These are phyloP conservation scores for Agaricus bisporus DNA, from an alignment of 768 basidiomycete genomes.

Conservation along the genomic window DNA sequence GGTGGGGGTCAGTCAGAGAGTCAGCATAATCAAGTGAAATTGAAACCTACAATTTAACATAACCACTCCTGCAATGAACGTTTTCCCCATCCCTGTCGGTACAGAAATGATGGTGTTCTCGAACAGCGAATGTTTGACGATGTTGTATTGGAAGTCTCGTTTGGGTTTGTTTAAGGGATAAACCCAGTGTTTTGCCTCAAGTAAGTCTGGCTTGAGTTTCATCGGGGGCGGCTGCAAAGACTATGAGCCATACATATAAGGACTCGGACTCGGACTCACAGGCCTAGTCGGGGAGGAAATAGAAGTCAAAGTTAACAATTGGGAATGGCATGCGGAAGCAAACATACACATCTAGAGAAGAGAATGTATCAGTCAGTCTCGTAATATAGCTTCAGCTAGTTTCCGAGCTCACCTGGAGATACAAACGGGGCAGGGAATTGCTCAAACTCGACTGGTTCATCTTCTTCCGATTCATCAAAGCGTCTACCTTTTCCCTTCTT, in stretches of 20 bases:
- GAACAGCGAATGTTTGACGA: constrained; percentile 77
- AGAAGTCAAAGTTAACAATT: background rate
- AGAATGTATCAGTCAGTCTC: background rate
- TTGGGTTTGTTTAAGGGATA: constrained; percentile 86
- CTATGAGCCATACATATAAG: constrained; percentile 23
- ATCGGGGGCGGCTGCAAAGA: constrained; percentile 60
- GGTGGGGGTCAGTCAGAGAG: constrained; percentile 5
- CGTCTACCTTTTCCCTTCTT: constrained; percentile 39
- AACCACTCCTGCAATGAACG: constrained; percentile 93
- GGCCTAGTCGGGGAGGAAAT: background rate
- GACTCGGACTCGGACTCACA: background rate
- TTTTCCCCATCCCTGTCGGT: constrained; percentile 96
- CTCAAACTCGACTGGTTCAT: constrained; percentile 64
- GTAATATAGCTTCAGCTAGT: background rate
- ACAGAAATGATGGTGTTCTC: constrained; percentile 93
- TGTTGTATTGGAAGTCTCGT: constrained; percentile 93
- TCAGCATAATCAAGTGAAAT: background rate
- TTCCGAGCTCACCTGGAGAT: constrained; percentile 39
- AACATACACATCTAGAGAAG: constrained; percentile 46
- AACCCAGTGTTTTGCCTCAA: constrained; percentile 82
- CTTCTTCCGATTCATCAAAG: constrained; percentile 42
- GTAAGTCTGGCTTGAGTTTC: constrained; percentile 72
- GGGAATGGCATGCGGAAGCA: constrained; percentile 1
- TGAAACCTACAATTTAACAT: constrained; percentile 80
- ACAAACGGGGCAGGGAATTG: constrained; percentile 82